Percentiles rank a stretch among this genome's conserved stretches.
phyloP scores from a whole-genome alignment of 2,329 filamentous ascomycete species.

The Scleromitrula shiraiana region DNA sequence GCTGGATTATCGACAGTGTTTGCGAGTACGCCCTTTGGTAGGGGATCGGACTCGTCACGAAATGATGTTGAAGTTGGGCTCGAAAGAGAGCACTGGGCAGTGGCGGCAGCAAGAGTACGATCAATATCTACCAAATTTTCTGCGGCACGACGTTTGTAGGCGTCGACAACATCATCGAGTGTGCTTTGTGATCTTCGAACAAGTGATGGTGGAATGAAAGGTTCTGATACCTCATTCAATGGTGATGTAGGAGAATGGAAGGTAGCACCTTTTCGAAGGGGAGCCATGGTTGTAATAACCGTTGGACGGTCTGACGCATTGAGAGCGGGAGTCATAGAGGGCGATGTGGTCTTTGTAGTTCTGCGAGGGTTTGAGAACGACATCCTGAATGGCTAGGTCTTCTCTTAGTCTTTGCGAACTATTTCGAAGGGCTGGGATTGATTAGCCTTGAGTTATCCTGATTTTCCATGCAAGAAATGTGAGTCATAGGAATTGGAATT shows the following conservation, averaged over 20 bases:
- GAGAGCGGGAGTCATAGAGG: conserved; percentile 38
- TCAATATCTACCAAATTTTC: conserved; percentile 60
- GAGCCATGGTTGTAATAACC: conserved; percentile 44
- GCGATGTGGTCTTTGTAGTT: conserved; percentile 31
- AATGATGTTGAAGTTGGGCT: conserved; percentile 35
- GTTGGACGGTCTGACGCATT: conserved; percentile 36
- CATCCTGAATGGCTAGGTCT: conserved; percentile 27
- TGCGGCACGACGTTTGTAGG: conserved; percentile 60
- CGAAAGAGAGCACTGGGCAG: conserved; percentile 32
- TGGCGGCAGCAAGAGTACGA: conserved; percentile 45
- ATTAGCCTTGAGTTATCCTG: conserved; percentile 20
- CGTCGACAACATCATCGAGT: conserved; percentile 64
- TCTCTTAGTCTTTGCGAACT: conserved; percentile 11
- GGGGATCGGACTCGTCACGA: conserved; percentile 48
- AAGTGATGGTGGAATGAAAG: conserved; percentile 35
- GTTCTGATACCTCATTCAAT: background rate
- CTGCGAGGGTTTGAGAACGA: conserved; percentile 29
- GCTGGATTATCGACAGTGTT: conserved; percentile 44
- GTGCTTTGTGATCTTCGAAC: conserved; percentile 59
- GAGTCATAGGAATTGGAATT: conserved; percentile 22
- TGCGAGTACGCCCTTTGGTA: conserved; percentile 52
- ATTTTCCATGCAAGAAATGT: conserved; percentile 22
- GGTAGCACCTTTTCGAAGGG: conserved; percentile 64
- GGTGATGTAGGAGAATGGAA: conserved; percentile 39
- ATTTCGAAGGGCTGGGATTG: conserved; percentile 21